phyloP scores from a whole-genome alignment of 495 filamentous ascomycete species.

The Tuber melanosporum region DNA sequence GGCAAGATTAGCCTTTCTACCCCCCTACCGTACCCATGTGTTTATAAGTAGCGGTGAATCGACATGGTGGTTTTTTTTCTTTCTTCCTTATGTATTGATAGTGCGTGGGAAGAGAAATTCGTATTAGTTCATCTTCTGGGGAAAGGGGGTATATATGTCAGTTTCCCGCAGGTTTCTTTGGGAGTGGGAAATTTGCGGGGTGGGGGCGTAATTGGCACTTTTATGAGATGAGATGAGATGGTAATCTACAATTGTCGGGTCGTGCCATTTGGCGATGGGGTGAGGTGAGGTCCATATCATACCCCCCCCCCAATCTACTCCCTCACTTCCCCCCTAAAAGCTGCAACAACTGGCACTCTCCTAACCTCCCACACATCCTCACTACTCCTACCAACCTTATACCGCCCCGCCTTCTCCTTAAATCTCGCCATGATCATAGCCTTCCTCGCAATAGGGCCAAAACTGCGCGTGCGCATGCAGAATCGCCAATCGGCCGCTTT shows the following conservation, averaged over 20 bases:
- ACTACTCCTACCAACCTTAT: constrained; percentile 67
- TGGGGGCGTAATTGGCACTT: neutral
- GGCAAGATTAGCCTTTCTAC: neutral
- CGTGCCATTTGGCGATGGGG: neutral
- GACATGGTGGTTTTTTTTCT: neutral
- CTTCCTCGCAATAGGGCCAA: constrained; percentile 39
- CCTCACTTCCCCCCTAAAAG: constrained; percentile 18
- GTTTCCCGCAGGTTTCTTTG: neutral
- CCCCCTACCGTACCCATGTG: no score
- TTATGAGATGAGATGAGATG: neutral
- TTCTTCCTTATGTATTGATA: neutral
- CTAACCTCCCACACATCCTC: constrained; percentile 87
- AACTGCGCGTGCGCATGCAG: constrained; percentile 75
- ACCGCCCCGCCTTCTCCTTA: constrained; percentile 64
- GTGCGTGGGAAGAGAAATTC: neutral
- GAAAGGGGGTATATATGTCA: neutral
- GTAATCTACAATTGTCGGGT: neutral
- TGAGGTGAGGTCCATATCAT: neutral
- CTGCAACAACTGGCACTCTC: constrained; percentile 45
- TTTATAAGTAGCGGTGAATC: neutral
- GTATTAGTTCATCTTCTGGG: neutral
- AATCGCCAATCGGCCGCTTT: constrained; percentile 90
- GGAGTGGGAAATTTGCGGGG: neutral
- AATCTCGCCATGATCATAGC: constrained; percentile 64
- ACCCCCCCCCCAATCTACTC: neutral